Evolutionary conservation across 2,329 filamentous ascomycete species (phyloP).

Genomic region (Botrytis paeoniae): DNA sequence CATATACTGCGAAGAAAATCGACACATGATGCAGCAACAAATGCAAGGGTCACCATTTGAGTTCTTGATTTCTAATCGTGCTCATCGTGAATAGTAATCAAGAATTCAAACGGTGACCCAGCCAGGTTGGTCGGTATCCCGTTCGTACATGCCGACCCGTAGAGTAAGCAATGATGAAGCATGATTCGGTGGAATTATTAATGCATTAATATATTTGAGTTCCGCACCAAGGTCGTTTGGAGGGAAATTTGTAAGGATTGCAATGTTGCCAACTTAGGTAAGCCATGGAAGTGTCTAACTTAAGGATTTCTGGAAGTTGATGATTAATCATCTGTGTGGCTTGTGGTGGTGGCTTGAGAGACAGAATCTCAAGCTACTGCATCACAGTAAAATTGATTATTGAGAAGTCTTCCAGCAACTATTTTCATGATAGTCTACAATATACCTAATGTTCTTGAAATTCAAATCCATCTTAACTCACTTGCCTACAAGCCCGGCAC

Average conservation of each 20-base stretch:
- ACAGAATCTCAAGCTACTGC: background rate
- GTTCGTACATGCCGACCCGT: background rate
- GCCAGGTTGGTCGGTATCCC: background rate
- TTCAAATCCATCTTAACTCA: conserved; percentile 42
- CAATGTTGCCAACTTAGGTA: background rate
- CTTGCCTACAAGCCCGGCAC: conserved; percentile 53
- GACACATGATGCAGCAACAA: background rate
- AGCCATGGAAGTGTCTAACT: background rate
- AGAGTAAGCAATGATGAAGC: background rate
- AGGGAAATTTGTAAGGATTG: background rate
- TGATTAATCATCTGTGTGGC: background rate
- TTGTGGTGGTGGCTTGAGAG: background rate
- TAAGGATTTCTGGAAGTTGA: background rate
- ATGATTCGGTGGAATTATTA: background rate
- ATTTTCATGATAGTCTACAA: background rate
- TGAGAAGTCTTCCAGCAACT: too few relatives aligned
- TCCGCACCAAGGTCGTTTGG: background rate
- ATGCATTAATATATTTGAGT: background rate
- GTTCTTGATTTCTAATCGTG: too few relatives aligned
- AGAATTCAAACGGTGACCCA: background rate
- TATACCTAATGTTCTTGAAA: background rate
- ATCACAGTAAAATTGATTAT: background rate
- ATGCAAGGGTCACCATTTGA: too few relatives aligned
- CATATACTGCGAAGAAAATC: background rate
- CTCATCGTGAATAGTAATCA: too few relatives aligned